Conservation (phyloP, 371 early-diverging fungal species). For the Lichtheimia corymbifera region DNA sequence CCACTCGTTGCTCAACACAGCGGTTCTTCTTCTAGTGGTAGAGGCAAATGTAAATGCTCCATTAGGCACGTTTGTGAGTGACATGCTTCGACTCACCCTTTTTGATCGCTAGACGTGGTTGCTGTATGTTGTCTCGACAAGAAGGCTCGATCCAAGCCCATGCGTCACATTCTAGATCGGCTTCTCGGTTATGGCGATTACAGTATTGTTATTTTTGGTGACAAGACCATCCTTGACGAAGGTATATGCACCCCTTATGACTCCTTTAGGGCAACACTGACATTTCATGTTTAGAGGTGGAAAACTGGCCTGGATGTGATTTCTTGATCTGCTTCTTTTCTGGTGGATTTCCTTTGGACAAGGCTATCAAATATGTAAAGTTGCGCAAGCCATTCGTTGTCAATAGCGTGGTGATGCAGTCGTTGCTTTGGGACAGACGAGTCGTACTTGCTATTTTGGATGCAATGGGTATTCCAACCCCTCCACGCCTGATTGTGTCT, state of each 20-base stretch:
- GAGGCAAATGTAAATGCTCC: too few species aligned
- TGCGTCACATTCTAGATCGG: conserved; percentile 92
- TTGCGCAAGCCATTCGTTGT: conserved; percentile 86
- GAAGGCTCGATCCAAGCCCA: conserved; percentile 95
- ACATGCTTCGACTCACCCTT: too few species aligned
- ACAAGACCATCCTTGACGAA: conserved; percentile 96
- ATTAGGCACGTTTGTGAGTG: too few species aligned
- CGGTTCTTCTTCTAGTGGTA: too few species aligned
- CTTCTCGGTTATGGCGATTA: conserved; percentile 77
- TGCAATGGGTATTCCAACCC: conserved; percentile 85
- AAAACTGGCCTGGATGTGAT: conserved; percentile 96
- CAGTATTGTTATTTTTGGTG: conserved; percentile 92
- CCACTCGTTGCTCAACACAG: too few species aligned
- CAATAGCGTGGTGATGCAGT: conserved; percentile 91
- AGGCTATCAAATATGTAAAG: conserved; percentile 89
- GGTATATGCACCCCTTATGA: conserved; percentile 35
- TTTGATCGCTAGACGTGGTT: conserved; percentile 57
- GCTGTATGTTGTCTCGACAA: conserved; percentile 94
- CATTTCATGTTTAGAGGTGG: conserved; percentile 56
- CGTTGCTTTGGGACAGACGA: conserved; percentile 91
- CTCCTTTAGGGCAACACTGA: neutral
- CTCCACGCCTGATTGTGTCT: conserved; percentile 74
- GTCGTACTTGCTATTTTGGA: conserved; percentile 86
- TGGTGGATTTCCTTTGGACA: conserved; percentile 92
- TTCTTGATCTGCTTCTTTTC: conserved; percentile 97